Conservation (phyloP, 1,284 basidiomycete genomes). For the Termitomyces sp. region DNA sequence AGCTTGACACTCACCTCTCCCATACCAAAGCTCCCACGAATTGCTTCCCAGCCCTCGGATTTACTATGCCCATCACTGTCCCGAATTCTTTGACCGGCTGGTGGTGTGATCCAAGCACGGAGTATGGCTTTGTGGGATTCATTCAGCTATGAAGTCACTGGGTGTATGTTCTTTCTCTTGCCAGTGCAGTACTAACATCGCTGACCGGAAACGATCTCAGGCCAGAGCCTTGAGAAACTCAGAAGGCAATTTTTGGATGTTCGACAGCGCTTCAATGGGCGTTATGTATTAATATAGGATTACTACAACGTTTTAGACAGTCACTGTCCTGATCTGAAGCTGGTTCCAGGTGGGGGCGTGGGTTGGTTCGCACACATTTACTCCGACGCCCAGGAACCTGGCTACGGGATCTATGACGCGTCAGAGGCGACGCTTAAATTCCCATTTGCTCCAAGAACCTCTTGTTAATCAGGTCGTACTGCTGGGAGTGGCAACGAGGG, state of each 20-base stretch:
- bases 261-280: conserved; percentile 51
- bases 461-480: conserved; percentile 30
- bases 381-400: conserved; percentile 58
- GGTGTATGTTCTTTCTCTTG: conserved; percentile 37
- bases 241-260: conserved; percentile 61
- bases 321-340: conserved; percentile 59
- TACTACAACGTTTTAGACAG: conserved; percentile 65
- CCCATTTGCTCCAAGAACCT: conserved; percentile 45
- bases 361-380: conserved; percentile 82
- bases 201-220: conserved; percentile 23
- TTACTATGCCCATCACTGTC: conserved; percentile 47
- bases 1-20: conserved; percentile 4
- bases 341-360: conserved; percentile 53
- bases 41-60: conserved; percentile 44
- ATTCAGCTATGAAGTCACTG: conserved; percentile 66
- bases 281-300: conserved; percentile 55
- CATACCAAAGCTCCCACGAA: conserved; percentile 24
- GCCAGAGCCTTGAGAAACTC: conserved; percentile 46
- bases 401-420: conserved; percentile 58
- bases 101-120: conserved; percentile 61
- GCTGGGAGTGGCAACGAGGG: background rate
- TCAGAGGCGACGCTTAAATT: conserved; percentile 47
- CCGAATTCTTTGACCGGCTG: conserved; percentile 49
- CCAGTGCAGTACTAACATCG: background rate
- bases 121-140: conserved; percentile 71